Conservation (phyloP, 805 yeast genomes). For the Ogataea salicorniae region DNA sequence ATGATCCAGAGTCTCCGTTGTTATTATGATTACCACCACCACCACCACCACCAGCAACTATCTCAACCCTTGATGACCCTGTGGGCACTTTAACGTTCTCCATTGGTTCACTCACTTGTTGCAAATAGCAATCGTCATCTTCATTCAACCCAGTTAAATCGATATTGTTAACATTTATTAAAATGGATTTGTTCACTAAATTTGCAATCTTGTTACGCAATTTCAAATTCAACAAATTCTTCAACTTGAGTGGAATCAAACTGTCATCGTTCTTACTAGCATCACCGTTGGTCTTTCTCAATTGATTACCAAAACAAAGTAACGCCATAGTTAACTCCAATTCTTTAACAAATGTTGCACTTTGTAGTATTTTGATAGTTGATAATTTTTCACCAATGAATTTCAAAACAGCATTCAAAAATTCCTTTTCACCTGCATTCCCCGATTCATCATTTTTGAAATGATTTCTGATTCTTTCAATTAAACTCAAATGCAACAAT, state of each 20-base stretch:
- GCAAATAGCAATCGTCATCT: not conserved
- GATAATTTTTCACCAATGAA: slow-evolving; percentile 54
- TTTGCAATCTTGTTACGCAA: slow-evolving; percentile 63
- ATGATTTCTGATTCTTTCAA: slow-evolving; percentile 72
- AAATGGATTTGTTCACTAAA: slow-evolving; percentile 62
- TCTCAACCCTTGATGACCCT: too few species aligned
- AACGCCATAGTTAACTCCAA: slow-evolving; percentile 82
- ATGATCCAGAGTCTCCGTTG: too few species aligned
- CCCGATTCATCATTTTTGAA: slow-evolving; percentile 24
- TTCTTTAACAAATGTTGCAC: slow-evolving; percentile 57
- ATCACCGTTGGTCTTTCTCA: slow-evolving; percentile 17
- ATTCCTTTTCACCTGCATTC: slow-evolving; percentile 36
- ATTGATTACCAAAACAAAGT: slow-evolving; percentile 43
- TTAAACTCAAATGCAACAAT: slow-evolving; percentile 63
- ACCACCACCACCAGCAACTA: too few species aligned
- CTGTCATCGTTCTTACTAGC: slow-evolving; percentile 17
- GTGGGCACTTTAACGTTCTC: too few species aligned
- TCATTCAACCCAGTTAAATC: slow-evolving; percentile 8
- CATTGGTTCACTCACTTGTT: too few species aligned
- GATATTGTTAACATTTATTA: slow-evolving; percentile 32
- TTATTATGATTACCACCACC: too few species aligned
- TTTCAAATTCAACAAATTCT: slow-evolving; percentile 51
- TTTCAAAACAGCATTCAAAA: slow-evolving; percentile 47
- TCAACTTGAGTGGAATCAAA: slow-evolving; percentile 47
- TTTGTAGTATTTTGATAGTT: slow-evolving; percentile 29